Conservation (phyloP, 306 rosid species). For the Chamaecrista fasciculata region DNA sequence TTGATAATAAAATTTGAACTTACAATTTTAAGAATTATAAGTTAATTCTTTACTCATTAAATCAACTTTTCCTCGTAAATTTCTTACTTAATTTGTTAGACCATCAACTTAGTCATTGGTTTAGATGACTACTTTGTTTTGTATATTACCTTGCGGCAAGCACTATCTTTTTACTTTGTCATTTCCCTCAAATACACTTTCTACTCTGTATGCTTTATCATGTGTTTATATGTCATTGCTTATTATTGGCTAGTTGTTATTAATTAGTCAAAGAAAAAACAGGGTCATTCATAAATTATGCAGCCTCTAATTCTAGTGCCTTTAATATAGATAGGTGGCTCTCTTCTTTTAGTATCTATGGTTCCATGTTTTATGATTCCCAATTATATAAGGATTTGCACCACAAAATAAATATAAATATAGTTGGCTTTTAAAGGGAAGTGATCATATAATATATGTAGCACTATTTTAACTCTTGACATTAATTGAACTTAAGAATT, state of each 20-base stretch:
- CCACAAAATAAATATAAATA: no score
- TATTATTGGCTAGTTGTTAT: neutral
- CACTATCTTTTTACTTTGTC: neutral
- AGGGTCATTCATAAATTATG: neutral
- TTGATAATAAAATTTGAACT: no score
- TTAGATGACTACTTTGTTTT: neutral
- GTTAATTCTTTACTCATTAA: no score
- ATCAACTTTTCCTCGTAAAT: no score
- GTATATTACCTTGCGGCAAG: neutral
- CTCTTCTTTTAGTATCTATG: neutral
- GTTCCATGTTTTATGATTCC: neutral
- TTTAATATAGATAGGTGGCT: neutral
- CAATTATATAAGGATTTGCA: no score
- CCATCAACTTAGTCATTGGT: neutral
- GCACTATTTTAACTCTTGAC: no score
- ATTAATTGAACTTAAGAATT: no score
- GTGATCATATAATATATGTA: no score
- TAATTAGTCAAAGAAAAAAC: no score
- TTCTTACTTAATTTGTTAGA: constrained; percentile 20
- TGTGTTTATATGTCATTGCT: neutral
- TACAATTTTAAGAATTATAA: no score
- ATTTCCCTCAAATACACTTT: neutral
- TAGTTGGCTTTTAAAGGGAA: no score
- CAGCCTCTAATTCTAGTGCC: neutral
- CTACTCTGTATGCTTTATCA: neutral